These are phyloP conservation scores for Caloboletus firmus DNA, from an alignment of 1,284 basidiomycete species.

Conservation along the genomic window DNA sequence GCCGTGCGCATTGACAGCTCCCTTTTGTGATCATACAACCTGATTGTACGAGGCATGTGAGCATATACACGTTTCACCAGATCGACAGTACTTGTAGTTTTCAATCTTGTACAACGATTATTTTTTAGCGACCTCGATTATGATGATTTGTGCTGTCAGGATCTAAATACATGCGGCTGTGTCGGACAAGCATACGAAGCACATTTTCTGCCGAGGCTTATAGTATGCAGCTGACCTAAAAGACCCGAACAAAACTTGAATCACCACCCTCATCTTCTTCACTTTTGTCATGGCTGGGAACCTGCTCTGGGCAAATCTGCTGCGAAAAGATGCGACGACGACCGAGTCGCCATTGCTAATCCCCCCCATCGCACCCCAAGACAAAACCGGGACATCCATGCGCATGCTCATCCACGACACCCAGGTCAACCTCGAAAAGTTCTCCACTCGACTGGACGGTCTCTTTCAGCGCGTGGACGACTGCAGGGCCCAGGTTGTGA, in stretches of 20 bases:
- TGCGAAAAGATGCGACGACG: constrained; percentile 41
- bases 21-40: constrained; percentile 9
- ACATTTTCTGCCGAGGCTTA: too few relatives aligned
- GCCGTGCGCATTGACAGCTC: constrained; percentile 11
- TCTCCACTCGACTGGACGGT: constrained; percentile 49
- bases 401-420: constrained; percentile 69
- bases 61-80: neutral
- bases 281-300: constrained; percentile 17
- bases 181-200: too few relatives aligned
- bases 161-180: too few relatives aligned
- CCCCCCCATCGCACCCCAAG: constrained; percentile 50
- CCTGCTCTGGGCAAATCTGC: constrained; percentile 52
- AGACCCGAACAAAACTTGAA: neutral
- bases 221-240: too few relatives aligned
- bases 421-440: constrained; percentile 61
- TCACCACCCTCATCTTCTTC: neutral
- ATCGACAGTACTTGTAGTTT: neutral
- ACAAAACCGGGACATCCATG: constrained; percentile 64
- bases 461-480: constrained; percentile 44
- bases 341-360: constrained; percentile 17
- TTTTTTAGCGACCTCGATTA: too few relatives aligned
- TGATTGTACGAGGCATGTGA: neutral
- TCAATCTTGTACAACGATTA: constrained; percentile 31
- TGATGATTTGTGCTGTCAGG: too few relatives aligned
- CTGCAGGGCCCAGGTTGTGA: constrained; percentile 43